Evolutionary conservation across 2,329 filamentous ascomycete genomes (phyloP).

Genomic region (Xylaria sp.): DNA sequence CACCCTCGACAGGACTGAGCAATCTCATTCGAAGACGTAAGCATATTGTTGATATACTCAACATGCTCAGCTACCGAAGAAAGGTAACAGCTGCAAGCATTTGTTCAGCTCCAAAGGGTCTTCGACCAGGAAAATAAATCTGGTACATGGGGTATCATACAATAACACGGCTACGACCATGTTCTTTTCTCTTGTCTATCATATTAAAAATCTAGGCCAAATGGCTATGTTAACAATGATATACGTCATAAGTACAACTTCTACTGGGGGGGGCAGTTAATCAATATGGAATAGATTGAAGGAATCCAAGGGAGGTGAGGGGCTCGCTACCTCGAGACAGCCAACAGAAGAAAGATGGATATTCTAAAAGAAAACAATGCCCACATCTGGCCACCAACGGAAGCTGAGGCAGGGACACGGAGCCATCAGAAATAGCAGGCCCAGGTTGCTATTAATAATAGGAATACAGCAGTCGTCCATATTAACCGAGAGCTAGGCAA

Average conservation of each 20-base stretch:
- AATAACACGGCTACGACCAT: not conserved
- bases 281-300: conserved; percentile 25
- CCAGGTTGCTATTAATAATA: conserved; percentile 20
- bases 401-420: conserved; percentile 3
- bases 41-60: no score
- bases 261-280: conserved; percentile 10
- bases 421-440: conserved; percentile 1
- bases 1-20: conserved; percentile 2
- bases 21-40: not conserved
- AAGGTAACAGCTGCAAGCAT: no score
- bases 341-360: not conserved
- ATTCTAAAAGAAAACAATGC: not conserved
- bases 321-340: not conserved
- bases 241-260: conserved; percentile 19
- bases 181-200: not conserved
- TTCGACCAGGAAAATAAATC: no score
- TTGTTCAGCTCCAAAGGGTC: no score
- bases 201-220: not conserved
- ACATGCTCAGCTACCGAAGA: no score
- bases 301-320: not conserved
- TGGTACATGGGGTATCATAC: no score
- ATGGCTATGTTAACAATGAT: not conserved
- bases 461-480: not conserved
- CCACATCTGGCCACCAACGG: not conserved
- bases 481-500: conserved; percentile 17